A percentile compares a stretch with the other conserved stretches of the same genome.
These are phyloP conservation scores for Beauveria varroae DNA, from an alignment of 2,329 filamentous ascomycete genomes.

Conservation along the genomic window DNA sequence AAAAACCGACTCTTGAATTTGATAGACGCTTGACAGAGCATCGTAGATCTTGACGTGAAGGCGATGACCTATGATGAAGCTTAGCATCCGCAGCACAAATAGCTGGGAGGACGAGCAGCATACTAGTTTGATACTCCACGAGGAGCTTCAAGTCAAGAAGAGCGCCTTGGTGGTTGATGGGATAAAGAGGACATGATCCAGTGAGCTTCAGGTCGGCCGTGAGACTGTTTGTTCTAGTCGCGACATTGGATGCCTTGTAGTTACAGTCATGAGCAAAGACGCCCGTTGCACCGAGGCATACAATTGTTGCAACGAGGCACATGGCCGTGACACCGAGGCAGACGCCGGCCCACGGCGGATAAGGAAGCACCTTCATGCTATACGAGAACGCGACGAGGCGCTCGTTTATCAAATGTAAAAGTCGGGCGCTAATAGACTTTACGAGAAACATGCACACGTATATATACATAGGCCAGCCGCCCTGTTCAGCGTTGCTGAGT, in stretches of 20 bases:
- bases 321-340: too few relatives aligned
- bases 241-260: neutral
- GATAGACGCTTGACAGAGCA: conserved; percentile 60
- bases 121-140: neutral
- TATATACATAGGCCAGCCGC: too few relatives aligned
- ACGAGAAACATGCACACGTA: too few relatives aligned
- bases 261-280: neutral
- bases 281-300: neutral
- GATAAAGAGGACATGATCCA: neutral
- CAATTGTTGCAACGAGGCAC: neutral
- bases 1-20: conserved; percentile 63
- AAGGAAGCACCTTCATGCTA: too few relatives aligned
- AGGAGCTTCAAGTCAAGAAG: neutral
- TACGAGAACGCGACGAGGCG: too few relatives aligned
- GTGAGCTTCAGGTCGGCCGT: neutral
- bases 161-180: neutral
- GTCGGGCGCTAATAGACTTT: too few relatives aligned
- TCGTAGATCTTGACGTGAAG: conserved; percentile 71
- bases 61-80: conserved; percentile 43
- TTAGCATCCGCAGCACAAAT: neutral
- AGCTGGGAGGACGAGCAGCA: neutral
- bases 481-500: too few relatives aligned
- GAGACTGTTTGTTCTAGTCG: neutral
- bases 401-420: too few relatives aligned
- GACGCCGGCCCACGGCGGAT: too few relatives aligned